These are phyloP conservation scores for Scutellaria minor DNA, from an alignment of 257 asterid species.

Conservation along the genomic window DNA sequence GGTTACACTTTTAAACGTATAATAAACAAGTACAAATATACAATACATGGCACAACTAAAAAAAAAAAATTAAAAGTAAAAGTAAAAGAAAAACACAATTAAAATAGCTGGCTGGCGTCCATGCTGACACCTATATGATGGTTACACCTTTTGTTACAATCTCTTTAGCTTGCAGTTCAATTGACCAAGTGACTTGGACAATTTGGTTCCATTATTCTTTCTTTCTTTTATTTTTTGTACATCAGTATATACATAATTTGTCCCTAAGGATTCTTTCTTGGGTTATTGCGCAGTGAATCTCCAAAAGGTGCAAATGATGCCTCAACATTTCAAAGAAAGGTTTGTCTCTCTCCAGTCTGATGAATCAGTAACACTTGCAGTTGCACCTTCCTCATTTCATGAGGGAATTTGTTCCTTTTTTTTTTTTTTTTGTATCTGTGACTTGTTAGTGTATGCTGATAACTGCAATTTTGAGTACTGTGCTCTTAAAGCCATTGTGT, in stretches of 20 bases:
- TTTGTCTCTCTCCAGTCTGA: conserved; percentile 43
- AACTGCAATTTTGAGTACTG: neutral
- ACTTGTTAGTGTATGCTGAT: conserved; percentile 21
- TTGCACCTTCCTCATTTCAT: conserved; percentile 28
- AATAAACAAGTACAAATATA: neutral
- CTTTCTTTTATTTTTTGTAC: neutral
- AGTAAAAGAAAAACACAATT: neutral
- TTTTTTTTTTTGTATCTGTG: neutral
- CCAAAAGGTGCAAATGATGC: conserved; percentile 99
- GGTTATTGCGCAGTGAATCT: conserved; percentile 79
- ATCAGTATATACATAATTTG: conserved; percentile 17
- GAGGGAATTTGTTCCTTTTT: conserved; percentile 17
- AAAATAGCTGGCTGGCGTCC: conserved; percentile 7
- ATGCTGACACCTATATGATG: neutral
- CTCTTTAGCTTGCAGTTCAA: conserved; percentile 23
- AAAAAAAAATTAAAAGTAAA: neutral
- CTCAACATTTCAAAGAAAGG: conserved; percentile 98
- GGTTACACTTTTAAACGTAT: neutral
- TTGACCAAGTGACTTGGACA: neutral
- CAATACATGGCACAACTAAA: conserved; percentile 5
- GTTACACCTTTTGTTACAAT: conserved; percentile 1
- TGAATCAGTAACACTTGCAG: conserved; percentile 27
- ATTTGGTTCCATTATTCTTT: neutral
- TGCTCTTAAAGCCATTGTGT: neutral
- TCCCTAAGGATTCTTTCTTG: conserved; percentile 26